A percentile compares a stretch with the other conserved stretches of the same genome.
Evolutionary conservation across 2,329 filamentous ascomycete genomes (phyloP).

Genomic region (Furcasterigmium sp.): DNA sequence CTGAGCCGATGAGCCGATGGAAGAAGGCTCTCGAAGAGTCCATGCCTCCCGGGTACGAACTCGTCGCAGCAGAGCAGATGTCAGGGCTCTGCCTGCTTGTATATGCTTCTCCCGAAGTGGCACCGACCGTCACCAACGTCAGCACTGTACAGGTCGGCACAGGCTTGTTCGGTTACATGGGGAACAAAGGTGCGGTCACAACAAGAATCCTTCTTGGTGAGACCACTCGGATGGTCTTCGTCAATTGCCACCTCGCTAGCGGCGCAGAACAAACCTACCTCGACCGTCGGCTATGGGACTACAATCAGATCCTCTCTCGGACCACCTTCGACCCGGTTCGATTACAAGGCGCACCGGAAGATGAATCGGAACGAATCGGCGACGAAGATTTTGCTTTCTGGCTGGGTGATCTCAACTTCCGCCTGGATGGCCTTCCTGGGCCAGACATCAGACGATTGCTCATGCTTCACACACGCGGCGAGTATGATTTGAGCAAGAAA

Average conservation of each 20-base stretch:
- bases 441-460: conserved; percentile 84
- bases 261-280: conserved; percentile 72
- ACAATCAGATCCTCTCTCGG: conserved; percentile 68
- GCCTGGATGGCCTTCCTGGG: conserved; percentile 80
- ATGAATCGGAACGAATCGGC: conserved; percentile 67
- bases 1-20: conserved; percentile 69
- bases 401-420: conserved; percentile 95
- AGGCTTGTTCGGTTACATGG: conserved; percentile 85
- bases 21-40: conserved; percentile 68
- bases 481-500: conserved; percentile 57
- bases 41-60: conserved; percentile 70
- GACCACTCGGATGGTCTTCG: conserved; percentile 80
- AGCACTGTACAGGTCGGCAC: conserved; percentile 83
- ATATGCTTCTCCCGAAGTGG: conserved; percentile 75
- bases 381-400: conserved; percentile 94
- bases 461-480: conserved; percentile 73
- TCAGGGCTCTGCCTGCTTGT: conserved; percentile 79
- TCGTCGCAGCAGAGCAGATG: conserved; percentile 78
- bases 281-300: conserved; percentile 88
- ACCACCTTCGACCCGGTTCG: conserved; percentile 73
- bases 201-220: conserved; percentile 82
- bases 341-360: conserved; percentile 58
- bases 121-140: conserved; percentile 70
- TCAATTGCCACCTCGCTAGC: conserved; percentile 88
- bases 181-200: conserved; percentile 89